These are phyloP conservation scores for Acephala macrosclerotiorum DNA, from an alignment of 2,329 filamentous ascomycete genomes.

Conservation along the genomic window DNA sequence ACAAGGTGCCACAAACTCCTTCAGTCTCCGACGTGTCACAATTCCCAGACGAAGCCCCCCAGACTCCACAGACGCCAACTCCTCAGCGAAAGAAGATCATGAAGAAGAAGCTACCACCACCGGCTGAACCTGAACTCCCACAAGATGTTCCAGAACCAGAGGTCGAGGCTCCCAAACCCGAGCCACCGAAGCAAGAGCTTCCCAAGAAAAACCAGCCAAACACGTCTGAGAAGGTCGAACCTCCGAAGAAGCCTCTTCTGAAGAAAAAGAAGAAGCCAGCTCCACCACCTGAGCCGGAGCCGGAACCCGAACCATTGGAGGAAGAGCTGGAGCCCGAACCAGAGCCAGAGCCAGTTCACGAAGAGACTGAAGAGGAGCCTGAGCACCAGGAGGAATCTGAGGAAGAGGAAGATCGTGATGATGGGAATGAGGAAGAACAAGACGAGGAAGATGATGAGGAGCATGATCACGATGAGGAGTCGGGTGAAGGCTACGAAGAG, in stretches of 20 bases:
- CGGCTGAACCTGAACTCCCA: constrained; percentile 14
- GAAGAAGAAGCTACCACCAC: constrained; percentile 27
- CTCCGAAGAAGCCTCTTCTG: constrained; percentile 17
- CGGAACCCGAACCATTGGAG: constrained; percentile 25
- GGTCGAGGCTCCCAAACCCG: background rate
- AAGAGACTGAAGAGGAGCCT: constrained; percentile 22
- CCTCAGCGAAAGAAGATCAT: constrained; percentile 17
- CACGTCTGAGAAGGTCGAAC: constrained; percentile 14
- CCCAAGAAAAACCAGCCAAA: constrained; percentile 10
- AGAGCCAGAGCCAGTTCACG: constrained; percentile 22
- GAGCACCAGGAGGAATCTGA: constrained; percentile 8
- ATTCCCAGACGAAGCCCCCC: background rate
- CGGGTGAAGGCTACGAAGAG: background rate
- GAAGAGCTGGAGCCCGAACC: constrained; percentile 20
- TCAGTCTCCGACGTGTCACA: constrained; percentile 6
- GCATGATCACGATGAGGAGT: background rate
- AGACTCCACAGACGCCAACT: constrained; percentile 3
- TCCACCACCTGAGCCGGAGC: constrained; percentile 31
- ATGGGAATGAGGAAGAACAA: constrained; percentile 22
- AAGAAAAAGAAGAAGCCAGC: constrained; percentile 32
- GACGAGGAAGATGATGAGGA: constrained; percentile 21
- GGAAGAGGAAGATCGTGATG: constrained; percentile 24
- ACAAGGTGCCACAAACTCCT: background rate
- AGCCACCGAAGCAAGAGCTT: background rate
- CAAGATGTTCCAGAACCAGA: constrained; percentile 5